Evolutionary conservation across 2,329 filamentous ascomycete genomes (phyloP), one percentile per base, ranked within the genome.

Genomic region (Aureobasidium sp.): DNA sequence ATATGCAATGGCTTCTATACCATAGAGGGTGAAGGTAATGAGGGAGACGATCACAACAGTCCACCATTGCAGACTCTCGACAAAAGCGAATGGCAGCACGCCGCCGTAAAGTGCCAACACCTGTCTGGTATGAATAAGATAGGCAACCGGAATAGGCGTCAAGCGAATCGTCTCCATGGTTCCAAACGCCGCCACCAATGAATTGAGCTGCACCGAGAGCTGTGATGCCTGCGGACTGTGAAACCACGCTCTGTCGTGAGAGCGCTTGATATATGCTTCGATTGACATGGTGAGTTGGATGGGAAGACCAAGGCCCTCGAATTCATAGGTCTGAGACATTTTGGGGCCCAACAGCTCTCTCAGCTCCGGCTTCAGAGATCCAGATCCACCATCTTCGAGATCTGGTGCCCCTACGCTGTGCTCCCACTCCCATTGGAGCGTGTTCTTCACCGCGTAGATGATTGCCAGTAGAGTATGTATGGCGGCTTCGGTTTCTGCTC

Each of bases 71-170:
- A 85, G 83, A 55, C 85, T 81, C 47, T 81, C 78, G 0, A 84
- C 83, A 71, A 85, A 81, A 1, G 82, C 82, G 66, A 86, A 86
- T 0, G 84, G 84, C 5, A 87, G 71, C 10, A 86, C 79, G 55
- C 77, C 78, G 31, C 79, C 78, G 65, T 84, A 87, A 0, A 86
- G 73, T 0, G 81, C 82, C 0, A 87, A 75, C 0, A 85, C 84
- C 70, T 87, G 84, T 63, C 81, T 81, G 65, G 83, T 81, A 65
- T 86, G 84, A 62, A 87, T 87, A 67, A 86, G 67, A 67, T 86
- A 83, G 5, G 84, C 84, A 8, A 87, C 79, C 1, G 84, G 84
- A 21, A 86, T 79, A 0, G 83, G 83, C 0, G 84, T 86, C n/a
- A 82, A 70, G 61, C 82, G 78, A 43, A 87, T 86, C 0, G 83